Evolutionary conservation across 768 basidiomycete species (phyloP), one percentile per base, ranked within the genome.

Genomic region (Clitopilus hobsonii): DNA sequence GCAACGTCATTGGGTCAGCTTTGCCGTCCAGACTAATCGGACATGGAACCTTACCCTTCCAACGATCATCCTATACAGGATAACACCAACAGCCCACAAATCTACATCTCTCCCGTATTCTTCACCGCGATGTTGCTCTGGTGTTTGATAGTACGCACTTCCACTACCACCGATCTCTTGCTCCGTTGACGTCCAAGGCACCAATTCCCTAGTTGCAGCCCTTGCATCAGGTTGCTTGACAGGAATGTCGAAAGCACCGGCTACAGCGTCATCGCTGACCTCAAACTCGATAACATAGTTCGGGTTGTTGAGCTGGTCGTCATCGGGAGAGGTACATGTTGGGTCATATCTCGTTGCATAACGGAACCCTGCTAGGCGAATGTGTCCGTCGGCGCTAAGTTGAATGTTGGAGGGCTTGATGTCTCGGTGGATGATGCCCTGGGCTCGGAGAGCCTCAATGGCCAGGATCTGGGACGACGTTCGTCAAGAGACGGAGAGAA

Each of bases 381-480:
- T 54, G 26, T 61, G 63, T 3, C 63, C 63, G 38, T 60, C 57
- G 6, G 52, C 41, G 49, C 58, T 54, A 52, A 63, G 53, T 25
- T 61, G 57, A 20, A 60, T 55, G 53, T 63, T 63, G 27, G 56
- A 52, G 13, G 57, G 60, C 36, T 60, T 60, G 30, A 63, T 45
- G 51, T 63, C 63, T 5, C 63, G 56, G 49, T 63, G 60, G 23
- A 61, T 28, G 49, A 63, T 60, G 1, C 38, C 49, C 6, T 56
- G 49, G 6, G 29, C 23, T 32, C 61, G 60, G n/a, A 60, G 55
- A 38, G 57, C 56, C 30, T 29, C 38, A 22, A 63, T 41, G 2
- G 56, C 62, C 28, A 54, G 48, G 53, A 60, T 48, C 62, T 63
- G 29, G 20, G 20, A 25, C 23, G 32, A 10, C 41, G 3, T 4